phyloP scores from a whole-genome alignment of 2,329 filamentous ascomycete species.

The Coniella lustricola region DNA sequence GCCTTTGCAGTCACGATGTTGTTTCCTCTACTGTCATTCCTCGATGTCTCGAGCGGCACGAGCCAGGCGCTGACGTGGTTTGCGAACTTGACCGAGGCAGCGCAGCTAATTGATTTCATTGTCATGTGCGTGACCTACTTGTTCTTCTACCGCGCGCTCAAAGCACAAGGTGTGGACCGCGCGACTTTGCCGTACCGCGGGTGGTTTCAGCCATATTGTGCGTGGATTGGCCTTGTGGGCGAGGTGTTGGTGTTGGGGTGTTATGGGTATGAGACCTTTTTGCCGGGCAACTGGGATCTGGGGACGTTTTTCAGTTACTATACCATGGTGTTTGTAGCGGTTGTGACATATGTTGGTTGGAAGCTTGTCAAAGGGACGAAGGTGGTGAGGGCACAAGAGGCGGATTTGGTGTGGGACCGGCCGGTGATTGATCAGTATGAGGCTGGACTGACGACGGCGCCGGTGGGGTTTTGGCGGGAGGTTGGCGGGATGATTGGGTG shows the following conservation, averaged over 20 bases:
- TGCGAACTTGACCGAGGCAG: slow-evolving; percentile 49
- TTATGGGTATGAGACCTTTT: slow-evolving; percentile 45
- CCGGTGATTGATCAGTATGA: slow-evolving; percentile 37
- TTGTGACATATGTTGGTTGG: slow-evolving; percentile 50
- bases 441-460: slow-evolving; percentile 38
- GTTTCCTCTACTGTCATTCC: slow-evolving; percentile 37
- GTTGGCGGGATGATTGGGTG: slow-evolving; percentile 36
- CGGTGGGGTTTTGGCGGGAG: slow-evolving; percentile 50
- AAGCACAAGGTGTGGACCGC: slow-evolving; percentile 27
- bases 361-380: slow-evolving; percentile 57
- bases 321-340: slow-evolving; percentile 47
- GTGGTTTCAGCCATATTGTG: slow-evolving; percentile 54
- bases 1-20: slow-evolving; percentile 47
- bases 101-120: slow-evolving; percentile 56
- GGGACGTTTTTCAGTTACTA: slow-evolving; percentile 39
- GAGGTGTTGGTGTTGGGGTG: slow-evolving; percentile 38
- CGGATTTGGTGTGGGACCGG: slow-evolving; percentile 22
- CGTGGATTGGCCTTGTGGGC: slow-evolving; percentile 37
- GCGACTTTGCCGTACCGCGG: slow-evolving; percentile 50
- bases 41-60: slow-evolving; percentile 15
- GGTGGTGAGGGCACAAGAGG: slow-evolving; percentile 40
- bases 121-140: slow-evolving; percentile 24
- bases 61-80: slow-evolving; percentile 36
- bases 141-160: slow-evolving; percentile 16
- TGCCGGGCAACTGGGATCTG: slow-evolving; percentile 23